Evolutionary conservation across 2,329 filamentous ascomycete species (phyloP).

Genomic region (Pseudopyrenochaeta lycopersici): DNA sequence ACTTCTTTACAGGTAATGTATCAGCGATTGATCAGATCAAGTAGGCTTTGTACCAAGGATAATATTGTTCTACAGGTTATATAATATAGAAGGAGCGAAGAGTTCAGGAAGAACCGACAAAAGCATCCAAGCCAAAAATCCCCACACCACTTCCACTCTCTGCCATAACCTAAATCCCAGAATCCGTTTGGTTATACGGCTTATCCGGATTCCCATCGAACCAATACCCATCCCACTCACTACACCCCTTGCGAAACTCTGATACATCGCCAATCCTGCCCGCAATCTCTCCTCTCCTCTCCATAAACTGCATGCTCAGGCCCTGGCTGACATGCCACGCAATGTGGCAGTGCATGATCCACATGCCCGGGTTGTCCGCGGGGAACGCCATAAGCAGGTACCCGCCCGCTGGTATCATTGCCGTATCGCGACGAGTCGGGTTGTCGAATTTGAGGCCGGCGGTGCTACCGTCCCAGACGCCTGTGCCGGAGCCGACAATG

Average conservation of each 20-base stretch:
- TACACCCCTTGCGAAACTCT: conserved; percentile 38
- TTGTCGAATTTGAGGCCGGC: conserved; percentile 48
- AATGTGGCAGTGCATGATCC: conserved; percentile 49
- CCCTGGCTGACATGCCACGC: conserved; percentile 48
- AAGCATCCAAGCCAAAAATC: too few relatives aligned
- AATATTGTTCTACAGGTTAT: too few relatives aligned
- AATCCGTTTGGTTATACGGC: conserved; percentile 46
- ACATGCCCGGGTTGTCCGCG: conserved; percentile 61
- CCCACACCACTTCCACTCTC: too few relatives aligned
- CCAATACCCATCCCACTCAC: conserved; percentile 46
- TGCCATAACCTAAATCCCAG: conserved; percentile 38
- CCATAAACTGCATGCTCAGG: conserved; percentile 64
- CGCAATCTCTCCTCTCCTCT: conserved; percentile 42
- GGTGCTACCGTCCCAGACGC: conserved; percentile 45
- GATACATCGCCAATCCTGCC: conserved; percentile 26
- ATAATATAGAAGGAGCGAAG: too few relatives aligned
- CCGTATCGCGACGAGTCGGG: conserved; percentile 51
- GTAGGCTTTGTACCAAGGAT: too few relatives aligned
- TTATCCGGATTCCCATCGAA: conserved; percentile 27
- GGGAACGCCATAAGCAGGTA: conserved; percentile 63
- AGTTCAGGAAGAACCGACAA: too few relatives aligned
- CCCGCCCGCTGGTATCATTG: conserved; percentile 46
- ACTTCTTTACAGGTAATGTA: neutral
- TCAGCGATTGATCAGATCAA: neutral
- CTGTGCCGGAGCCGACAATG: conserved; percentile 48